Evolutionary conservation across 306 rosid genomes (phyloP), one percentile per base, ranked within the genome.

Genomic region (Inga leiocalycina): DNA sequence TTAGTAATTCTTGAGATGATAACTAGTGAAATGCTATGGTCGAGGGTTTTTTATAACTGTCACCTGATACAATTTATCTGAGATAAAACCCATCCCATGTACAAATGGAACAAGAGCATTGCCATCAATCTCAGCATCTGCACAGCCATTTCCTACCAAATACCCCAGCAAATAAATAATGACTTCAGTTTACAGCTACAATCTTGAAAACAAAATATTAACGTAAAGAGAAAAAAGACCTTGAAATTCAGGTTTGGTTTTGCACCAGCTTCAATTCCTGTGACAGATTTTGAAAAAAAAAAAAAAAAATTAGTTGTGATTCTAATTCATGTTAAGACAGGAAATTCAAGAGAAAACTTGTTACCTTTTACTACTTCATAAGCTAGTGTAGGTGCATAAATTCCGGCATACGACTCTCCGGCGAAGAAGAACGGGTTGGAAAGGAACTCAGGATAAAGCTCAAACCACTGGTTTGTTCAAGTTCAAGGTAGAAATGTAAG

Each of bases 41-140:
- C 20, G 75, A 51, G 24, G 74, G 52, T 46, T 75, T 68, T 56
- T 75, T 37, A 37, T 37, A 64, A 57, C 82, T 62, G 46, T 74
- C 76, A 96, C 99, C 99, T 88, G 89, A 86, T 76, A 96, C 70
- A 96, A 83, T 5, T 96, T 92, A 76, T 93, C 93, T 51, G 98
- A 86, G 86, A 96, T 93, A 72, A 96, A 88, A 64, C 97, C 99
- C 98, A 96, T 96, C 80, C 99, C 99, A 30, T 93, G 97, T n/a
- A 49, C 96, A 88, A 93, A 96, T 75, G 98, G 99, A 66, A 96
- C 88, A 84, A 92, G 91, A 73, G 98, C 98, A 84, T 93, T 96
- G 82, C 97, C 99, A 85, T 93, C 98, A 14, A 92, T 56, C 48
- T 34, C 57, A 1, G 89, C 89, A 88, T 96, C 99, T 9, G 97